A percentile compares a stretch with the other conserved stretches of the same genome.
These are phyloP conservation scores for Chlorella sp. DNA, from an alignment of 139 green algal species.

Conservation along the genomic window DNA sequence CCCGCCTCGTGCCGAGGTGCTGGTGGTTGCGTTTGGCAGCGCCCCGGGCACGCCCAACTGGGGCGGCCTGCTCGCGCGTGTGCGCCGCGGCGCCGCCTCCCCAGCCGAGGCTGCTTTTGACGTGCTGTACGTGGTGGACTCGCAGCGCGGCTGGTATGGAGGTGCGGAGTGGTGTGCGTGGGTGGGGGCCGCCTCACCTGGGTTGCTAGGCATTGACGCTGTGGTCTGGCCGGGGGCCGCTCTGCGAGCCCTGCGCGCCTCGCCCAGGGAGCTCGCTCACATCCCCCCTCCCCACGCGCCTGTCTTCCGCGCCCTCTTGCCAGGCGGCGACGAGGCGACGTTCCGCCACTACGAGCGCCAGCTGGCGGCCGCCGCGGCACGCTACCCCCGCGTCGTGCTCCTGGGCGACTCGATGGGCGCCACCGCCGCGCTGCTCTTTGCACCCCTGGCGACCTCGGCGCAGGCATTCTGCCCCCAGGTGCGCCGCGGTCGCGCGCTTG, in stretches of 20 bases:
- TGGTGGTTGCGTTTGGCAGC: slow-evolving; percentile 92
- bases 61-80: slow-evolving; percentile 73
- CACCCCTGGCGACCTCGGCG: slow-evolving; percentile 71
- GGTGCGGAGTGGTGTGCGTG: no score
- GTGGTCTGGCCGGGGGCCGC: no score
- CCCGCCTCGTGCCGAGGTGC: no score
- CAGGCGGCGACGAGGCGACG: slow-evolving; percentile 39
- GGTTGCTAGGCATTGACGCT: no score
- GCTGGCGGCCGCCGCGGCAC: slow-evolving; percentile 38
- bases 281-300: background rate
- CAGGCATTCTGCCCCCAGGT: slow-evolving; percentile 84
- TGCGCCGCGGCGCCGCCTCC: slow-evolving; percentile 31
- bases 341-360: slow-evolving; percentile 44
- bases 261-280: background rate
- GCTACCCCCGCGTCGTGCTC: slow-evolving; percentile 80
- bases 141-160: slow-evolving; percentile 71
- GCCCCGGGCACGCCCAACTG: slow-evolving; percentile 95
- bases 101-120: slow-evolving; percentile 63
- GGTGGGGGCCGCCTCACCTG: no score
- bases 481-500: slow-evolving; percentile 10
- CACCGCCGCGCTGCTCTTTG: slow-evolving; percentile 81
- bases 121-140: slow-evolving; percentile 85
- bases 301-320: background rate
- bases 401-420: slow-evolving; percentile 95
- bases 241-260: no score